Percentiles rank a stretch among this genome's conserved stretches.
Evolutionary conservation across 78 protist species (phyloP).

Genomic region (Cavenderia fasciculata): DNA sequence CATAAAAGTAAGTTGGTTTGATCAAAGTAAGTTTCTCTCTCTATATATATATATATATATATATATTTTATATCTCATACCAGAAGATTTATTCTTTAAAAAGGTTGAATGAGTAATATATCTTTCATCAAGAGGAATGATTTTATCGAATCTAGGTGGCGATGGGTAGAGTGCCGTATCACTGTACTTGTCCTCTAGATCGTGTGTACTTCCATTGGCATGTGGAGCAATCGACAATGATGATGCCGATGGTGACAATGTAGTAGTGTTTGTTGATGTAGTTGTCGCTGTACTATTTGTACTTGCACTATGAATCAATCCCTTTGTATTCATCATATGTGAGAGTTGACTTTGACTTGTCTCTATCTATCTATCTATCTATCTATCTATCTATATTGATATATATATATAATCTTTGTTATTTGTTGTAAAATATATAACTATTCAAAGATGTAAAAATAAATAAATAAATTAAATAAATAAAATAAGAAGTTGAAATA

Average conservation of each 20-base stretch:
- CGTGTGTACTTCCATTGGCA: not conserved
- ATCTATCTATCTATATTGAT: no score
- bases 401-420: no score
- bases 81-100: slow-evolving; percentile 29
- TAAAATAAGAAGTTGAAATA: no score
- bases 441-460: not conserved
- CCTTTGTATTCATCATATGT: no score
- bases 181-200: slow-evolving; percentile 38
- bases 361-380: no score
- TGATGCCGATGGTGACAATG: slow-evolving; percentile 42
- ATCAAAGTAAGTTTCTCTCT: no score
- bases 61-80: not conserved
- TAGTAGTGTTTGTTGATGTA: slow-evolving; percentile 8
- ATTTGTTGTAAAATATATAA: not conserved
- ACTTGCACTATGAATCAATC: no score
- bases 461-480: not conserved
- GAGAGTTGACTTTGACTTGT: no score
- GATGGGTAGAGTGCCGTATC: slow-evolving; percentile 49
- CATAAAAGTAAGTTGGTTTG: no score
- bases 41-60: not conserved
- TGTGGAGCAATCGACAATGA: not conserved
- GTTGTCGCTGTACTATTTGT: not conserved
- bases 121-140: slow-evolving; percentile 49
- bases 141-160: slow-evolving; percentile 42
- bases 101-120: slow-evolving; percentile 50